Evolutionary conservation across 208 protist genomes (phyloP).

Genomic region (Cochliopodium minus): DNA sequence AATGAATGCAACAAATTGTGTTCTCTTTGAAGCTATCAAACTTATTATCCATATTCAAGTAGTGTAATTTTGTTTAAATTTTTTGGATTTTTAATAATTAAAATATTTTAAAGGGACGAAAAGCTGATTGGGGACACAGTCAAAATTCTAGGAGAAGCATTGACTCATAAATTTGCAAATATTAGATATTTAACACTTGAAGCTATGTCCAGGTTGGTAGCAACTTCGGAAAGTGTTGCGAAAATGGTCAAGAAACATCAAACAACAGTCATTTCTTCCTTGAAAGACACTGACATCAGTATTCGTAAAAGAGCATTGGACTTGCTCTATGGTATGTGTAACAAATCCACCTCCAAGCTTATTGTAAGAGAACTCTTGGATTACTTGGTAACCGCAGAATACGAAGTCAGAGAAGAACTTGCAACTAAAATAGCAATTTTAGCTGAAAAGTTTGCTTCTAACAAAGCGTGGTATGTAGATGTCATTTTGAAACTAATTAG

Average conservation of each 20-base stretch:
- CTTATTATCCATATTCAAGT: conserved; percentile 67
- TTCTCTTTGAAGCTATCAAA: conserved; percentile 87
- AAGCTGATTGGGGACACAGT: conserved; percentile 53
- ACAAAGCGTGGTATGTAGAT: conserved; percentile 84
- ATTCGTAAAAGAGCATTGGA: conserved; percentile 87
- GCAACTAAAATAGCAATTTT: conserved; percentile 74
- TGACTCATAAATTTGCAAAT: conserved; percentile 64
- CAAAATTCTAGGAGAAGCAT: conserved; percentile 57
- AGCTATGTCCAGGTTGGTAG: conserved; percentile 43
- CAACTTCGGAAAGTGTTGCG: conserved; percentile 16
- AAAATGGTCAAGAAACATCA: conserved; percentile 63
- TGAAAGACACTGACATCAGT: conserved; percentile 85
- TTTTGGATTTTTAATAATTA: too few relatives aligned
- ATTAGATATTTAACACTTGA: conserved; percentile 62
- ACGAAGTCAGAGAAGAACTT: conserved; percentile 70
- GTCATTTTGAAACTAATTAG: conserved; percentile 78
- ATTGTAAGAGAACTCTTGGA: conserved; percentile 76
- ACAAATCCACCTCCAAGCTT: conserved; percentile 53
- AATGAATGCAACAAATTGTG: conserved; percentile 80
- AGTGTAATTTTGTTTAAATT: too few relatives aligned
- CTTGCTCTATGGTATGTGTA: conserved; percentile 89
- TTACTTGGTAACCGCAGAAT: conserved; percentile 65
- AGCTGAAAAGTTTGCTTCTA: conserved; percentile 77
- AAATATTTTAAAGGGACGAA: conserved; percentile 5
- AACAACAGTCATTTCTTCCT: conserved; percentile 58